These are phyloP conservation scores for Suillus decipiens DNA, from an alignment of 768 basidiomycete species.

Conservation along the genomic window DNA sequence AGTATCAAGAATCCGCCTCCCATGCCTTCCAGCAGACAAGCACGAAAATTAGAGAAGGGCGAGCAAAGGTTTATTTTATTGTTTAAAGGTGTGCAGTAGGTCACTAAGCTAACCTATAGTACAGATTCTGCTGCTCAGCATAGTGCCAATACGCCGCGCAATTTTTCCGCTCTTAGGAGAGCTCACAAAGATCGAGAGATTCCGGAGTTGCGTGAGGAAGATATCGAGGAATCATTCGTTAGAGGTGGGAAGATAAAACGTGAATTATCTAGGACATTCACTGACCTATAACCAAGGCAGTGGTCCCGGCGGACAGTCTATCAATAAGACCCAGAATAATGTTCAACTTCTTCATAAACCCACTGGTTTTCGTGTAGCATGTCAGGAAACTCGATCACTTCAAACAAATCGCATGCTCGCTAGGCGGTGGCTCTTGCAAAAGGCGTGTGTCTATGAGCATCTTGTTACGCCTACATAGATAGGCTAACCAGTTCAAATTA, in stretches of 20 bases:
- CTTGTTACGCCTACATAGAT: slow-evolving; percentile 17
- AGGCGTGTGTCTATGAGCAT: slow-evolving; percentile 50
- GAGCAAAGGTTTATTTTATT: slow-evolving; percentile 27
- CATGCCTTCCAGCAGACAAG: slow-evolving; percentile 48
- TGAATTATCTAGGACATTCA: slow-evolving; percentile 1
- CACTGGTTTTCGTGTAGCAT: slow-evolving; percentile 81
- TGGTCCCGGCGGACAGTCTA: slow-evolving; percentile 95
- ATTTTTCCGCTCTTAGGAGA: slow-evolving; percentile 72
- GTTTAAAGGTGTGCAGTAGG: not conserved
- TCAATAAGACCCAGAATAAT: slow-evolving; percentile 93
- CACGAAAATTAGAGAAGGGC: slow-evolving; percentile 45
- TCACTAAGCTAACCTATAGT: slow-evolving; percentile 18
- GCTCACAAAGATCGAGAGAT: slow-evolving; percentile 63
- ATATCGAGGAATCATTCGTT: slow-evolving; percentile 87
- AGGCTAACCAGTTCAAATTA: slow-evolving; percentile 14
- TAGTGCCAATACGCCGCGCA: slow-evolving; percentile 34
- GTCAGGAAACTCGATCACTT: slow-evolving; percentile 88
- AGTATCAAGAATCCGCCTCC: slow-evolving; percentile 64
- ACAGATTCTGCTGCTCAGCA: slow-evolving; percentile 35
- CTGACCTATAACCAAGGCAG: slow-evolving; percentile 54
- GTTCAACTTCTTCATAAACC: slow-evolving; percentile 90
- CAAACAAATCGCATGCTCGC: slow-evolving; percentile 78
- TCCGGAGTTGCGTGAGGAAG: slow-evolving; percentile 73
- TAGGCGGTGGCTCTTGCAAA: slow-evolving; percentile 70
- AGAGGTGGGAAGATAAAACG: slow-evolving; percentile 52